Conservation (phyloP, 2,329 filamentous ascomycete species). For the Paecilomyces sp. region DNA sequence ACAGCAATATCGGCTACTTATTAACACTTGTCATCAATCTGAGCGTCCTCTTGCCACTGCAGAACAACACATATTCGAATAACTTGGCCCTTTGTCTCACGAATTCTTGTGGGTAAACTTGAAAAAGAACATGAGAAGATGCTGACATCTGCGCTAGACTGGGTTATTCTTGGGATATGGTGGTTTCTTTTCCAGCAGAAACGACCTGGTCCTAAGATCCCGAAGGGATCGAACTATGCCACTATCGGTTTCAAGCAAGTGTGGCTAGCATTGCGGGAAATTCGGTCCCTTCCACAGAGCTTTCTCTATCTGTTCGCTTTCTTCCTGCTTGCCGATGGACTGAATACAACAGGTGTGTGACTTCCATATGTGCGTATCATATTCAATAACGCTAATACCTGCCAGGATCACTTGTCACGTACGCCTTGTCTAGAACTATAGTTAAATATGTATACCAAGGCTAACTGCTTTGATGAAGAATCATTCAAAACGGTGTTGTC, state of each 20-base stretch:
- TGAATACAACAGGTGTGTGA: conserved; percentile 33
- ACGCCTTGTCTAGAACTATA: background rate
- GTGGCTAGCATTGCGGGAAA: conserved; percentile 30
- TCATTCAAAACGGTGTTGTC: conserved; percentile 35
- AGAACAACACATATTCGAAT: conserved; percentile 29
- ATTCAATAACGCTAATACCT: background rate
- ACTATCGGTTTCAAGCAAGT: conserved; percentile 39
- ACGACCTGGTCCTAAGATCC: conserved; percentile 31
- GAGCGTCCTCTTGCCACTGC: conserved; percentile 31
- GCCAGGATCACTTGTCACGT: background rate
- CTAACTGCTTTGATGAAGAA: conserved; percentile 4
- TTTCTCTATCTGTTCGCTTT: conserved; percentile 36
- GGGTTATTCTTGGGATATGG: conserved; percentile 35
- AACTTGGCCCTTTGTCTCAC: conserved; percentile 35
- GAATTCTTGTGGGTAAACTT: conserved; percentile 29
- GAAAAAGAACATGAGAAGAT: background rate
- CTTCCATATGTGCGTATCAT: background rate
- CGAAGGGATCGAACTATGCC: conserved; percentile 31
- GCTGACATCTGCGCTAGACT: conserved; percentile 21
- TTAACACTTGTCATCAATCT: conserved; percentile 33
- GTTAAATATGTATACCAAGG: background rate
- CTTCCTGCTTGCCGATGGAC: conserved; percentile 35
- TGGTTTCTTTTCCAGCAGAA: conserved; percentile 39
- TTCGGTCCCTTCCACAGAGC: conserved; percentile 32
- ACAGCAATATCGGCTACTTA: conserved; percentile 38